These are phyloP conservation scores for Colletotrichum sp. DNA, from an alignment of 2,329 filamentous ascomycete species.

Conservation along the genomic window DNA sequence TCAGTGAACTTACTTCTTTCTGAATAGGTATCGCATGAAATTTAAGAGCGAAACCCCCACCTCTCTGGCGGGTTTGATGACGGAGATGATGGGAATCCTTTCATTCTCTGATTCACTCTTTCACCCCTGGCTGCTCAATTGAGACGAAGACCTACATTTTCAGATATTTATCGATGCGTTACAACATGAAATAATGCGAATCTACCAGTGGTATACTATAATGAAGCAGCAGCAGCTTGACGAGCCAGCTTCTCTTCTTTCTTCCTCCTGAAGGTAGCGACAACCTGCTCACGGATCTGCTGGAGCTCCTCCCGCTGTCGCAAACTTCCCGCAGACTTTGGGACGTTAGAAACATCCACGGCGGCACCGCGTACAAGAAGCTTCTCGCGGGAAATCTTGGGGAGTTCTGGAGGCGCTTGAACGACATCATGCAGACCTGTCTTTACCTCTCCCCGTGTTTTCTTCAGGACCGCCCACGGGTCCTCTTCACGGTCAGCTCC, in stretches of 20 bases:
- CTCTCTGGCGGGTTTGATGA: background rate
- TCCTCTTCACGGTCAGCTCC: conserved; percentile 64
- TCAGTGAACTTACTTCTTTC: background rate
- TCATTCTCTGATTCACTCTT: background rate
- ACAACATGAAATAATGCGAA: background rate
- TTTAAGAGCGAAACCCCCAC: background rate
- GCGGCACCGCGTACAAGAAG: conserved; percentile 36
- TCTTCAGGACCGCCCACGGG: conserved; percentile 78
- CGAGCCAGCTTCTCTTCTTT: conserved; percentile 26
- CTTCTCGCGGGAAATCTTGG: conserved; percentile 46
- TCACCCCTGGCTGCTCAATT: background rate
- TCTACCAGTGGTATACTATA: background rate
- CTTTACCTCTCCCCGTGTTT: conserved; percentile 64
- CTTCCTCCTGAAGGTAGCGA: conserved; percentile 44
- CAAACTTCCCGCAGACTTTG: conserved; percentile 43
- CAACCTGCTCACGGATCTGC: conserved; percentile 36
- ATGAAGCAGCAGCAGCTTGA: background rate
- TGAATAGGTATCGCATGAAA: background rate
- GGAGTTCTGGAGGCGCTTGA: conserved; percentile 77
- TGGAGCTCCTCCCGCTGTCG: conserved; percentile 45
- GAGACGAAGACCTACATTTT: background rate
- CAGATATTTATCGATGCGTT: background rate
- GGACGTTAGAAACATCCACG: conserved; percentile 40
- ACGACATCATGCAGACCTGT: conserved; percentile 65
- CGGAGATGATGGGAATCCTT: background rate